phyloP scores from a whole-genome alignment of 371 early-diverging fungal species.

The Mucor irregularis region DNA sequence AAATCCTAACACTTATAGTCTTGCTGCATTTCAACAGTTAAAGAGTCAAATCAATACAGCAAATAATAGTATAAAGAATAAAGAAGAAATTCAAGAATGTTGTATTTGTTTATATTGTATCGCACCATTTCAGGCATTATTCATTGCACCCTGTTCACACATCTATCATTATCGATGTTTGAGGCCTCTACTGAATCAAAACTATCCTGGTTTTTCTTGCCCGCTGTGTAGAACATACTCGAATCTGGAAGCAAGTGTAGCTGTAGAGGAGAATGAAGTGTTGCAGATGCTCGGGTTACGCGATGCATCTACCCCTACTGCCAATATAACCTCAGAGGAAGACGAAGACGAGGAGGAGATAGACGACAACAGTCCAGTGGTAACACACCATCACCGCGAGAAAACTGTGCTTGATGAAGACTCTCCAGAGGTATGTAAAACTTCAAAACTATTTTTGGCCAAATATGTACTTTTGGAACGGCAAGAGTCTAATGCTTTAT shows the following conservation, averaged over 20 bases:
- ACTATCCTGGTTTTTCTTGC: constrained; percentile 85
- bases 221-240: constrained; percentile 95
- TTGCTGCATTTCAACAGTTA: constrained; percentile 21
- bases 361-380: background rate
- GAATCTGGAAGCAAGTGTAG: constrained; percentile 79
- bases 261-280: constrained; percentile 71
- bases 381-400: constrained; percentile 16
- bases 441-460: background rate
- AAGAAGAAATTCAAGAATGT: constrained; percentile 73
- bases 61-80: background rate
- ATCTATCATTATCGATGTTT: constrained; percentile 96
- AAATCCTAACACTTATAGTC: constrained; percentile 27
- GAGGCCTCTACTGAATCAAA: constrained; percentile 62
- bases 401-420: constrained; percentile 24
- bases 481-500: background rate
- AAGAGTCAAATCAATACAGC: constrained; percentile 3
- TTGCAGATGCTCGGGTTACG: constrained; percentile 33
- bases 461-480: background rate
- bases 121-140: constrained; percentile 93
- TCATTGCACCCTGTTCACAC: constrained; percentile 96
- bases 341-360: constrained; percentile 9
- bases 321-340: constrained; percentile 5
- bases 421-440: constrained; percentile 7
- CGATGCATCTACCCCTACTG: background rate
- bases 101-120: constrained; percentile 96